Evolutionary conservation across 768 basidiomycete genomes (phyloP).

Genomic region (Baorangia bicolor): DNA sequence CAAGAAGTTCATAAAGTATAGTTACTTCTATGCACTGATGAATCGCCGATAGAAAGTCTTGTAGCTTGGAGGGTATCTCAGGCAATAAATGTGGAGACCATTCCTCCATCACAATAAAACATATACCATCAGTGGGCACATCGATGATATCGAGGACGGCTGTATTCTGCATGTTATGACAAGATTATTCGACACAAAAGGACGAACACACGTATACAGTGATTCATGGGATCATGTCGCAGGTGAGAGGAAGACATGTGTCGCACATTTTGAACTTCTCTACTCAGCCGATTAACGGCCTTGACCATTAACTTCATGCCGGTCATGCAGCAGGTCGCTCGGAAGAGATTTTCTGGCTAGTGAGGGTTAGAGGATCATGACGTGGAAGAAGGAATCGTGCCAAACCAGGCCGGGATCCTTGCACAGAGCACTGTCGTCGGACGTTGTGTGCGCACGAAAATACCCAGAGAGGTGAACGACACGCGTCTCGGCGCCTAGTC

Average conservation of each 20-base stretch:
- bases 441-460: constrained; percentile 30
- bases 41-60: constrained; percentile 53
- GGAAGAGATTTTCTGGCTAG: constrained; percentile 72
- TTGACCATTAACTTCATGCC: constrained; percentile 61
- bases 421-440: constrained; percentile 60
- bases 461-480: constrained; percentile 32
- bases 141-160: constrained; percentile 67
- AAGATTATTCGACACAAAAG: background rate
- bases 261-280: constrained; percentile 60
- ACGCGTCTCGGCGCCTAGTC: constrained; percentile 17
- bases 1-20: background rate
- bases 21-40: constrained; percentile 71
- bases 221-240: constrained; percentile 64
- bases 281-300: constrained; percentile 62
- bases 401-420: constrained; percentile 71
- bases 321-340: constrained; percentile 55
- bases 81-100: constrained; percentile 67
- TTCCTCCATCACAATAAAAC: constrained; percentile 78
- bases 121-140: constrained; percentile 48
- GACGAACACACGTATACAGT: constrained; percentile 64
- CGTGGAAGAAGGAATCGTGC: background rate
- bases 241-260: constrained; percentile 52
- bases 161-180: constrained; percentile 29
- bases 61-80: constrained; percentile 49
- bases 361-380: constrained; percentile 8